phyloP scores from a whole-genome alignment of 208 protist genomes.

The Acanthamoeba rhysodes region DNA sequence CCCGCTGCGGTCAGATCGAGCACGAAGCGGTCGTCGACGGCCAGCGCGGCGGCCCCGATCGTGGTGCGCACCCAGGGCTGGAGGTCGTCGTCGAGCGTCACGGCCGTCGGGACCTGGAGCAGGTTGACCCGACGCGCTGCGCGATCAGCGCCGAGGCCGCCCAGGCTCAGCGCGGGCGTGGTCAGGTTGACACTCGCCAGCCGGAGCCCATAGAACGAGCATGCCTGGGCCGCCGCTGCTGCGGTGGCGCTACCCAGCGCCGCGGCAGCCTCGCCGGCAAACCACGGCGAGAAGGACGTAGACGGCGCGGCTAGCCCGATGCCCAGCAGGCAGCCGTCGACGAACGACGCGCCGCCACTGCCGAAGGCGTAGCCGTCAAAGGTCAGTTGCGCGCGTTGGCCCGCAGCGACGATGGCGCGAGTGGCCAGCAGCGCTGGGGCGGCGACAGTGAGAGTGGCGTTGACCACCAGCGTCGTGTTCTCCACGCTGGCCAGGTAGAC shows the following conservation, averaged over 20 bases:
- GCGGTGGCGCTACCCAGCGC: background rate
- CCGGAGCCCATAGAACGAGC: background rate
- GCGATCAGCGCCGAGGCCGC: background rate
- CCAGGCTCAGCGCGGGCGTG: background rate
- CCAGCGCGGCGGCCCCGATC: background rate
- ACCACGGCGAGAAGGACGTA: slow-evolving; percentile 8
- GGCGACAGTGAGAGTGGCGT: slow-evolving; percentile 6
- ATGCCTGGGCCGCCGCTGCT: background rate
- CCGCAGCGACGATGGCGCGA: slow-evolving; percentile 12
- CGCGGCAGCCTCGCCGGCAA: background rate
- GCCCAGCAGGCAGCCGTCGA: slow-evolving; percentile 58
- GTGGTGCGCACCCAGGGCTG: background rate
- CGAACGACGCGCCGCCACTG: background rate
- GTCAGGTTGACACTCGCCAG: slow-evolving; percentile 42
- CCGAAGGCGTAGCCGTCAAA: background rate
- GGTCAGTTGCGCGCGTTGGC: background rate
- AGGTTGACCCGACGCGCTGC: slow-evolving; percentile 1
- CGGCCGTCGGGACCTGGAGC: background rate
- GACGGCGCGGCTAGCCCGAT: background rate
- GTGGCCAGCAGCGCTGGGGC: background rate
- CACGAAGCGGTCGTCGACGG: slow-evolving; percentile 4
- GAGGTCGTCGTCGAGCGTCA: background rate
- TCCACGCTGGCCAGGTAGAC: slow-evolving; percentile 37
- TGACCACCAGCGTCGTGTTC: slow-evolving; percentile 31
- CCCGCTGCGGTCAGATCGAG: background rate